Percentiles rank a stretch among this genome's conserved stretches.
phyloP scores from a whole-genome alignment of 192 early-diverging fungal species.

The Coemansia sp. region DNA sequence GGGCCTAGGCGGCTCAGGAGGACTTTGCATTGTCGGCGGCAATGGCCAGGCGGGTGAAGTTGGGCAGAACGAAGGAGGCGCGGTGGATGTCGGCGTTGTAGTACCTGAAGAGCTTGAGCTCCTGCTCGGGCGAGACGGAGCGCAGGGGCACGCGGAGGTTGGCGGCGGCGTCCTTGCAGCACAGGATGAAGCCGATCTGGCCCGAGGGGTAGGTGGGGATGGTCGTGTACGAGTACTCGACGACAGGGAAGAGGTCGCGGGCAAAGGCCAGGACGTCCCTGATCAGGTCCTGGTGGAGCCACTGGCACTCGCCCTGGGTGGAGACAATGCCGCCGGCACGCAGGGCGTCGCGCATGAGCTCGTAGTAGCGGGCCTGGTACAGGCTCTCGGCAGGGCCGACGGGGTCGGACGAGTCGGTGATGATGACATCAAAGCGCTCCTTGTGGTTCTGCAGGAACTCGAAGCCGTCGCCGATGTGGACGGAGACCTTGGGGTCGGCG shows the following conservation, averaged over 20 bases:
- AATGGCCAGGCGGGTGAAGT: slow-evolving; percentile 66
- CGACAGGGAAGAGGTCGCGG: slow-evolving; percentile 78
- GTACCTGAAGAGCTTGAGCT: slow-evolving; percentile 78
- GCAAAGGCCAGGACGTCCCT: slow-evolving; percentile 78
- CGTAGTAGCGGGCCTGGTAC: slow-evolving; percentile 89
- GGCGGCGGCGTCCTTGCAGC: slow-evolving; percentile 73
- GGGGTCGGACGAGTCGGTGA: slow-evolving; percentile 98
- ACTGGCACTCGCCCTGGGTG: slow-evolving; percentile 99
- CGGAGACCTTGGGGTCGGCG: slow-evolving; percentile 87
- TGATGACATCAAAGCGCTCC: slow-evolving; percentile 92
- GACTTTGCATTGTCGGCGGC: background rate
- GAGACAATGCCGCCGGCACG: slow-evolving; percentile 86
- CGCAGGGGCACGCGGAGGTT: slow-evolving; percentile 77
- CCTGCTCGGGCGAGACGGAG: slow-evolving; percentile 67
- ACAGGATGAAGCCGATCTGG: slow-evolving; percentile 94
- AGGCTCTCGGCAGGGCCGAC: slow-evolving; percentile 95
- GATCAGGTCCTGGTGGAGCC: slow-evolving; percentile 94
- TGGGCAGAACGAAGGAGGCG: slow-evolving; percentile 87
- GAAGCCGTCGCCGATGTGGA: slow-evolving; percentile 96
- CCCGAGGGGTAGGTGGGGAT: slow-evolving; percentile 98
- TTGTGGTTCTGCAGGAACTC: slow-evolving; percentile 83
- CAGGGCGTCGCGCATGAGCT: slow-evolving; percentile 88
- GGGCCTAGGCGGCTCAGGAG: background rate
- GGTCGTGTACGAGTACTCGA: slow-evolving; percentile 89
- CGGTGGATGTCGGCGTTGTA: slow-evolving; percentile 92